These are phyloP conservation scores for Cercospora zeae-maydis DNA, from an alignment of 2,329 filamentous ascomycete species.

Conservation along the genomic window DNA sequence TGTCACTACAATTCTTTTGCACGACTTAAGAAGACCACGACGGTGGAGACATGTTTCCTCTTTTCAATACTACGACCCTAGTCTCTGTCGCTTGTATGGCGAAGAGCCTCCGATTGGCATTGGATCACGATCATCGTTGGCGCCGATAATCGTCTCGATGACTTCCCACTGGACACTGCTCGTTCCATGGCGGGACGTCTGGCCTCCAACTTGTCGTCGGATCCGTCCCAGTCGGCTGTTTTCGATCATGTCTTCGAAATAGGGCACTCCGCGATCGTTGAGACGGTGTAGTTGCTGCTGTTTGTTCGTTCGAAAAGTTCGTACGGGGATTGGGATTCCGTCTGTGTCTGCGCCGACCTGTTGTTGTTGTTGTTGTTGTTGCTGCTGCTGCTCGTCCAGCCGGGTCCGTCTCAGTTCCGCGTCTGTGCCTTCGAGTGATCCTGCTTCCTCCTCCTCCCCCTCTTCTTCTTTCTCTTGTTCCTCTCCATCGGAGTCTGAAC, in stretches of 20 bases:
- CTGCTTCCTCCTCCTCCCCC: constrained; percentile 7
- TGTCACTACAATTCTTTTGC: too few relatives aligned
- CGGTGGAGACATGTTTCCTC: too few relatives aligned
- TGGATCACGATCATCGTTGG: constrained; percentile 13
- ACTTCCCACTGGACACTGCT: constrained; percentile 79
- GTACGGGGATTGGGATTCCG: constrained; percentile 5
- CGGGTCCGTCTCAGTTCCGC: constrained; percentile 7
- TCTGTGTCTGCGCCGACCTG: not conserved
- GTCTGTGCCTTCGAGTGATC: constrained; percentile 19
- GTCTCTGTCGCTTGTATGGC: constrained; percentile 22
- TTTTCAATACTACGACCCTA: not conserved
- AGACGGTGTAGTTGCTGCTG: constrained; percentile 22
- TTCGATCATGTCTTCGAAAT: constrained; percentile 79
- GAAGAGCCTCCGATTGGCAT: not conserved
- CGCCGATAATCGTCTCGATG: constrained; percentile 55
- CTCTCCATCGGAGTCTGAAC: constrained; percentile 33
- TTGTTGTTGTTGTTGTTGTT: not conserved
- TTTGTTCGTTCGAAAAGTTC: constrained; percentile 17
- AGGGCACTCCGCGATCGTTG: constrained; percentile 61
- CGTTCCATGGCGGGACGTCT: constrained; percentile 59
- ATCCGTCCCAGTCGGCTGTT: constrained; percentile 68
- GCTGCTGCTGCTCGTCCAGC: not conserved
- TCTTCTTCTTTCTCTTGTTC: constrained; percentile 20
- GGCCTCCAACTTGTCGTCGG: constrained; percentile 59
- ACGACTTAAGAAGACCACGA: too few relatives aligned